Evolutionary conservation across 2,329 filamentous ascomycete genomes (phyloP), one percentile per base, ranked within the genome.

Genomic region (Diaporthe sp.): DNA sequence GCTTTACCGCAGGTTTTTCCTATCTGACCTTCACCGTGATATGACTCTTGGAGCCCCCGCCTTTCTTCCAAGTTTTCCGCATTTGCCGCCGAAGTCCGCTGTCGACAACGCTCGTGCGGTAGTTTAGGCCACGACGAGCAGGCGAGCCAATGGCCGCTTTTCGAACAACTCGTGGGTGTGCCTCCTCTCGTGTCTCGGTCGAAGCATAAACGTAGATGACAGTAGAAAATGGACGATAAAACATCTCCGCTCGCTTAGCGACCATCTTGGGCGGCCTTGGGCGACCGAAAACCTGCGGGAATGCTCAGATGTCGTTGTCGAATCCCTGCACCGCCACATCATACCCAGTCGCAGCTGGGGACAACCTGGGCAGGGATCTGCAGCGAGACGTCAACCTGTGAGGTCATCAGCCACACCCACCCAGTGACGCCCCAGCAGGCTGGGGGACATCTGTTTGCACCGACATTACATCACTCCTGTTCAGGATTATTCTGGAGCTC

Each of bases 301-400:
- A 25, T 50, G 22, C 19, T 61, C 25, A 12, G 35, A 22, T 56
- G 63, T 30, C 32, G 69, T 74, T 42, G 44, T 42, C 35, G 66
- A 25, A 70, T 42, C 73, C 73, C 73, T 61, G 70, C 73, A 75
- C 70, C 70, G 73, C 73, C 73, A 75, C 73, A 73, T 61, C 73
- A 73, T 70, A 68, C 25, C 25, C 58, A 63, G 30, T 73, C 37
- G 58, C 70, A 47, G 44, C n/a, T 15, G 56, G 56, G 30, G 56
- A n/a, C 53, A 25, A 47, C 35, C 30, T 22, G 39, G 73, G 56
- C 70, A 66, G 32, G 35, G 73, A 75, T 75, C 73, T 39, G 71
- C 73, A 58, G 27, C 42, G 51, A 58, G 72, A 74, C 72, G 72
- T 74, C 72, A 73, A 75, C 19, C 27, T 75, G 59, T 69, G 71